Conservation (phyloP, 2,329 filamentous ascomycete genomes). For the Arthrobotrys entomopaga region DNA sequence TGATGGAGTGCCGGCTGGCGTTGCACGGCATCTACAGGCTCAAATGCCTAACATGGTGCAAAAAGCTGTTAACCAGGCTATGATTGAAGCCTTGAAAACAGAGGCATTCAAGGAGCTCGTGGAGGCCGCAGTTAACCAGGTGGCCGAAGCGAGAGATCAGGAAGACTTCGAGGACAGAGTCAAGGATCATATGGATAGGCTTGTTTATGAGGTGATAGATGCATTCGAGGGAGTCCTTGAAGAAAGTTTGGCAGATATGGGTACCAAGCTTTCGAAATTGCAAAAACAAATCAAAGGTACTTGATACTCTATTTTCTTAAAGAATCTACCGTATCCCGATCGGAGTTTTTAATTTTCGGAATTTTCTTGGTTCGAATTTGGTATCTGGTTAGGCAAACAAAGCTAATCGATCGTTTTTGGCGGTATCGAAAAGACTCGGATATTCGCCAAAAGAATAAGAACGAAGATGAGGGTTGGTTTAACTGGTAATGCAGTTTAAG, state of each 20-base stretch:
- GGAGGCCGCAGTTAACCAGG: neutral
- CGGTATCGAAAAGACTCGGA: constrained; percentile 4
- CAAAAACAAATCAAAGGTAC: constrained; percentile 33
- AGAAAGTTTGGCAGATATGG: constrained; percentile 12
- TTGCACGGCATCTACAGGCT: neutral
- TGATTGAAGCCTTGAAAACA: neutral
- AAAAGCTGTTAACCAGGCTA: neutral
- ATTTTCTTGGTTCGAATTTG: neutral
- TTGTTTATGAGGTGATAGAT: constrained; percentile 7
- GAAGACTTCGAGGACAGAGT: neutral
- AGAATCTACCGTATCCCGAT: no score
- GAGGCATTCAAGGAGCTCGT: neutral
- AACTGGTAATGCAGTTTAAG: constrained; percentile 18
- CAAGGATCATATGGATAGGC: constrained; percentile 6
- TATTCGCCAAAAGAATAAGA: constrained; percentile 11
- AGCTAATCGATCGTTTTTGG: constrained; percentile 10
- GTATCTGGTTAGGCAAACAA: neutral
- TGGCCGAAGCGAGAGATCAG: neutral
- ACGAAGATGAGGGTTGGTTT: constrained; percentile 24
- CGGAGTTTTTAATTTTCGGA: neutral
- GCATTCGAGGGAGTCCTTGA: constrained; percentile 12
- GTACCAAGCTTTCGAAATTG: constrained; percentile 12
- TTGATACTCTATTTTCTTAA: constrained; percentile 11
- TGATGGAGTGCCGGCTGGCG: neutral
- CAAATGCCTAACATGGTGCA: neutral